phyloP scores from a whole-genome alignment of 108 stramenopile species.

The Nitzschia sp. region DNA sequence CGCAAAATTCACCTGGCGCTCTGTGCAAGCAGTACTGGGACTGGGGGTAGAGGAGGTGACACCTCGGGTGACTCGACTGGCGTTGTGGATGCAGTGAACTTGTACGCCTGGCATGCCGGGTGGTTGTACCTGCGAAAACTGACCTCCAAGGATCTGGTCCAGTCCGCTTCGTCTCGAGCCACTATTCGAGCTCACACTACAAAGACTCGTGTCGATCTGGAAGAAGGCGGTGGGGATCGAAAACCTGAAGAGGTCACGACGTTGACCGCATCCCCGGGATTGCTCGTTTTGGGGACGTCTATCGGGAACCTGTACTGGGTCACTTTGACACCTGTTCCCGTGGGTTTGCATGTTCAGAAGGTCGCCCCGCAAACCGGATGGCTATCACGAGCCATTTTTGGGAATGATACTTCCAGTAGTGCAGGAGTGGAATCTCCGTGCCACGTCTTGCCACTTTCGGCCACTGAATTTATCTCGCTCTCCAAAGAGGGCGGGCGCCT shows the following conservation, averaged over 20 bases:
- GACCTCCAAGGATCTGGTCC: conserved; percentile 1
- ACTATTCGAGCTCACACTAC: background rate
- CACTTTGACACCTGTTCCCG: conserved; percentile 31
- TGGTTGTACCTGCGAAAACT: conserved; percentile 13
- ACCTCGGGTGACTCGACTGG: background rate
- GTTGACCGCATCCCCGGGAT: conserved; percentile 17
- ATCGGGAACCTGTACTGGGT: conserved; percentile 31
- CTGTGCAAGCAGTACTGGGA: background rate
- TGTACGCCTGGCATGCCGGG: conserved; percentile 4
- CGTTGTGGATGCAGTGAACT: conserved; percentile 6
- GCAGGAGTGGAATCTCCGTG: background rate
- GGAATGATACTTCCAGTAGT: background rate
- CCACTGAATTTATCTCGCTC: conserved; percentile 14
- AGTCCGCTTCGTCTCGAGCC: background rate
- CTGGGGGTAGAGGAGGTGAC: background rate
- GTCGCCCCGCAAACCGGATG: conserved; percentile 21
- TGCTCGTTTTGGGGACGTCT: conserved; percentile 31
- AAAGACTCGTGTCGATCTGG: conserved; percentile 13
- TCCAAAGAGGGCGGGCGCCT: conserved; percentile 3
- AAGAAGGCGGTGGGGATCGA: background rate
- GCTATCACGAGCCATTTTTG: conserved; percentile 18
- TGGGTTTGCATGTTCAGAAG: conserved; percentile 30
- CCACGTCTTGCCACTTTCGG: conserved; percentile 9
- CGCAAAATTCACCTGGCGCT: conserved; percentile 8
- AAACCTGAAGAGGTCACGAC: background rate